phyloP scores from a whole-genome alignment of 768 basidiomycete genomes.

The Chiua virens region DNA sequence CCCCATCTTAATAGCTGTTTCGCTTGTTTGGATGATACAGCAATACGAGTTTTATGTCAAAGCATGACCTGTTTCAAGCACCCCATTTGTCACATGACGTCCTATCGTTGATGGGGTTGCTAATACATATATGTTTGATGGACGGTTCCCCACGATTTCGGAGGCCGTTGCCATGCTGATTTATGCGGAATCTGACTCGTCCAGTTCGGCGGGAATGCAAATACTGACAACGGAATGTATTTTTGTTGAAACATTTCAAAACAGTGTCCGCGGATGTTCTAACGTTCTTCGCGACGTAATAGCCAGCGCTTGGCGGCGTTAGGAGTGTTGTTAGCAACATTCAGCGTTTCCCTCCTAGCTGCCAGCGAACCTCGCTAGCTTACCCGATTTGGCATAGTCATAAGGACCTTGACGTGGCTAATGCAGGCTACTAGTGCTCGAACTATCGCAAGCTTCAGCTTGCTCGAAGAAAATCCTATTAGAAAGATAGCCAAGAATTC shows the following conservation, averaged over 20 bases:
- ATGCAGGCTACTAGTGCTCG: too few relatives aligned
- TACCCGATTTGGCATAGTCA: too few relatives aligned
- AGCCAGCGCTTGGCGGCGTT: too few relatives aligned
- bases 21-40: conserved; percentile 81
- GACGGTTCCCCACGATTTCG: neutral
- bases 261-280: neutral
- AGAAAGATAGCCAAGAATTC: too few relatives aligned
- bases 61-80: conserved; percentile 18
- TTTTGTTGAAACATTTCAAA: conserved; percentile 13
- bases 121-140: neutral
- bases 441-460: too few relatives aligned
- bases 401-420: too few relatives aligned
- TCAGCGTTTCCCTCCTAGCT: too few relatives aligned
- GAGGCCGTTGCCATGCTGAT: conserved; percentile 6
- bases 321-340: too few relatives aligned
- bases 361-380: too few relatives aligned
- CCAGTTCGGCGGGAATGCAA: neutral
- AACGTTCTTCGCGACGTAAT: neutral
- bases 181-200: conserved; percentile 1
- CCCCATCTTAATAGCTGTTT: conserved; percentile 45
- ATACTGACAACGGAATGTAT: conserved; percentile 2
- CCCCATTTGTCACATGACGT: neutral
- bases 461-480: too few relatives aligned
- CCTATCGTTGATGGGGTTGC: neutral
- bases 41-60: conserved; percentile 82